A percentile compares a stretch with the other conserved stretches of the same genome.
phyloP scores from a whole-genome alignment of 108 stramenopile genomes.

The Conticribra weissflogii region DNA sequence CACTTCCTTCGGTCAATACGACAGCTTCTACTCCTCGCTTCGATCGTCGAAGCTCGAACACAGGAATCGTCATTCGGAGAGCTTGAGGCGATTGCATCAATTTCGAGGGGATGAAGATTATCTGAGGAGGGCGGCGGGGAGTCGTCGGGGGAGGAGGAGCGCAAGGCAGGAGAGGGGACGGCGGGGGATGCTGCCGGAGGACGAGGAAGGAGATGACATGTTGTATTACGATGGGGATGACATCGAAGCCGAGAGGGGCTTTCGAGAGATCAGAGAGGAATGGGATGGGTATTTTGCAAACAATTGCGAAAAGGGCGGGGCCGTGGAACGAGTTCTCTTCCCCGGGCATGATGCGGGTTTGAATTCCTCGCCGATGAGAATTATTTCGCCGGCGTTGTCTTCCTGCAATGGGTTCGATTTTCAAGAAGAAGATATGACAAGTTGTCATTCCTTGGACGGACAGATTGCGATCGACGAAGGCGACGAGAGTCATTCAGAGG shows the following conservation, averaged over 20 bases:
- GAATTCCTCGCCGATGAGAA: too few species aligned
- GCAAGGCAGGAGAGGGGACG: not conserved
- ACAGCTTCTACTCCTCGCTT: slow-evolving; percentile 20
- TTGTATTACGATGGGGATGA: slow-evolving; percentile 7
- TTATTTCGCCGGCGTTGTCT: too few species aligned
- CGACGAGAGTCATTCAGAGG: too few species aligned
- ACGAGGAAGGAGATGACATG: not conserved
- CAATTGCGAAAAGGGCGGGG: too few species aligned
- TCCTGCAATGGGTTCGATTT: too few species aligned
- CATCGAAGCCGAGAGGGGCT: slow-evolving; percentile 16
- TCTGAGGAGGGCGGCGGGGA: not conserved
- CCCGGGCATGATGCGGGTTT: too few species aligned
- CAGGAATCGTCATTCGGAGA: not conserved
- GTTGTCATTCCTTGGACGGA: too few species aligned
- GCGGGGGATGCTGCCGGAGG: not conserved
- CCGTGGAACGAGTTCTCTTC: too few species aligned
- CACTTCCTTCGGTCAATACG: slow-evolving; percentile 14
- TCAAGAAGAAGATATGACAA: too few species aligned
- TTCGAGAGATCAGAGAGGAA: not conserved
- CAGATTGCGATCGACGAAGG: too few species aligned
- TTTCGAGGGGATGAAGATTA: slow-evolving; percentile 19
- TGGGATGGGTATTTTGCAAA: too few species aligned
- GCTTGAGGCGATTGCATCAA: slow-evolving; percentile 14
- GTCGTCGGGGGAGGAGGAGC: not conserved
- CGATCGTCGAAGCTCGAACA: slow-evolving; percentile 1